phyloP scores from a whole-genome alignment of 805 yeast genomes.

The Metschnikowia koreensis region DNA sequence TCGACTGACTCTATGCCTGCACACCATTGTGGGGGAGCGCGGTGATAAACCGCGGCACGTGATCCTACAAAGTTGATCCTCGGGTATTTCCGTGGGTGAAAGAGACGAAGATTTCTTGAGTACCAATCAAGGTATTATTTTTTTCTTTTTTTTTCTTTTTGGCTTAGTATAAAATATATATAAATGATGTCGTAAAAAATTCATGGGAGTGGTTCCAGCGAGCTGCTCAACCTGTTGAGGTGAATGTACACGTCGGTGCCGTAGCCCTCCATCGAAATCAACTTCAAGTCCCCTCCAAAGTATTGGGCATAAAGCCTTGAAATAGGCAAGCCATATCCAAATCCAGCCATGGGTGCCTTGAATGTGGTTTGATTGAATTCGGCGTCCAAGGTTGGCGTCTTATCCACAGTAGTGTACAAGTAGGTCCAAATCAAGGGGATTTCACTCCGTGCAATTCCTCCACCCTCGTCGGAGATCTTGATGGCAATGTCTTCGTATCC shows the following conservation, averaged over 20 bases:
- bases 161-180: not conserved
- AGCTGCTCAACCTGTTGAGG: constrained; percentile 71
- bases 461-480: constrained; percentile 90
- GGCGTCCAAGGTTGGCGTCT: constrained; percentile 62
- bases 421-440: constrained; percentile 89
- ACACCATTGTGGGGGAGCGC: constrained; percentile 5
- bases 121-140: no score
- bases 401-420: constrained; percentile 81
- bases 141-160: not conserved
- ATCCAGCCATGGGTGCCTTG: constrained; percentile 91
- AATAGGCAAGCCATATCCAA: constrained; percentile 88
- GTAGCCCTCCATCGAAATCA: constrained; percentile 90
- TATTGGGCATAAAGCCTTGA: constrained; percentile 83
- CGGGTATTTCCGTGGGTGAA: not conserved
- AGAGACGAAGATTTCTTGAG: no score
- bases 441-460: constrained; percentile 84
- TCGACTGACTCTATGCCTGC: constrained; percentile 4
- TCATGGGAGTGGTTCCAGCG: constrained; percentile 63
- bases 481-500: constrained; percentile 90
- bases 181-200: not conserved
- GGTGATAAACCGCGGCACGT: not conserved
- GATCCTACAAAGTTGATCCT: constrained; percentile 1
- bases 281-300: constrained; percentile 85
- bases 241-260: constrained; percentile 92
- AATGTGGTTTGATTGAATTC: constrained; percentile 61